Base-by-base conservation (phyloP, 768 basidiomycete genomes). In the Agrocybe praecox region DNA sequence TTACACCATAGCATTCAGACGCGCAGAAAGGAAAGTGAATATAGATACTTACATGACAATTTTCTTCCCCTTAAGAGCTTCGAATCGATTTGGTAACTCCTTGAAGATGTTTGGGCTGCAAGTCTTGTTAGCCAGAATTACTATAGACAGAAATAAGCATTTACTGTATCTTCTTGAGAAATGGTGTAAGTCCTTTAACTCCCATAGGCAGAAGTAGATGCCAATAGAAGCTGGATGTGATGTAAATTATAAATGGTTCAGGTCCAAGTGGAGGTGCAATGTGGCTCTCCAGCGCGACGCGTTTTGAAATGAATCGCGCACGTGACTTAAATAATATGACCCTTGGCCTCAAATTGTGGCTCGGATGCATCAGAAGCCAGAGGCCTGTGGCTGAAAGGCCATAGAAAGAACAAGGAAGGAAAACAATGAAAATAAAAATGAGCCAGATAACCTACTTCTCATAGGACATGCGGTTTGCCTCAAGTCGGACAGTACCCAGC, bases 131-230 rank as follows among this genome's bases (percentile, higher is more conserved):
- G 49, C 23, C 34, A 3, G 21, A 9, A 21, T 18, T 26, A 21
- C 24, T 46, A 0, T 15, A 23, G 17, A 12, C 2, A 46, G 42
- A 22, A 47, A 48, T 14, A 36, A 1, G 6, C 29, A 65, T 78
- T 60, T 61, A 88, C 89, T 77, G 88, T n/a, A 74, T 75, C 66
- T 84, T 88, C 64, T 82, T 82, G 24, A 91, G 75, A 64, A 90
- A 90, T 48, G 87, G 87, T 21, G 82, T 79, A 53, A 91, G 76
- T 22, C 88, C 89, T 55, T 82, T 67, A 52, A 91, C 88, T 67
- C 89, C 89, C 89, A 91, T 91, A 57, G 53, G 66, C 53, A 54
- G 17, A 8, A 33, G 47, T 49, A 52, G 33, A 29, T 43, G 40
- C 22, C 26, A 46, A 18, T 33, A 33, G 12, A 47, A 6, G 23